Evolutionary conservation across 2,329 filamentous ascomycete species (phyloP).

Genomic region (Fusarium euwallaceae): DNA sequence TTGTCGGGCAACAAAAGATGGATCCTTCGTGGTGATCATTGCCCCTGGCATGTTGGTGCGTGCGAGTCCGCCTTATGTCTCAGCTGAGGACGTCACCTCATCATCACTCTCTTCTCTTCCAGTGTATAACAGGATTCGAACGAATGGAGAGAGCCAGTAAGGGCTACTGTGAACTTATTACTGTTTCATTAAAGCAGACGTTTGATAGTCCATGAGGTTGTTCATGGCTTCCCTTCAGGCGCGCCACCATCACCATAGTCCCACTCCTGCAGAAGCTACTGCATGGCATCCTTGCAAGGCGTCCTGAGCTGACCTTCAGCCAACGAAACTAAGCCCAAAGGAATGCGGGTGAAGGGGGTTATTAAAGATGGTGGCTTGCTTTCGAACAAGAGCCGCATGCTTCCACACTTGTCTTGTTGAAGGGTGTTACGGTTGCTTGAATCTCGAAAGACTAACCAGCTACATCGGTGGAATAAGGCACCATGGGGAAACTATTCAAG

Average conservation of each 20-base stretch:
- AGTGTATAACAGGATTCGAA: too few relatives aligned
- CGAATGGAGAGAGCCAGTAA: too few relatives aligned
- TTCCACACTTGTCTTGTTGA: neutral
- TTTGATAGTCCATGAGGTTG: too few relatives aligned
- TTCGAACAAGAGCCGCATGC: neutral
- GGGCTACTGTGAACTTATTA: too few relatives aligned
- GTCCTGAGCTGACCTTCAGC: neutral
- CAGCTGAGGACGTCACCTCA: neutral
- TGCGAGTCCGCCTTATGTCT: neutral
- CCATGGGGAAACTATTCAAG: neutral
- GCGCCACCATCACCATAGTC: neutral
- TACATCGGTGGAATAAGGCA: neutral
- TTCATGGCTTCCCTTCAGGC: neutral
- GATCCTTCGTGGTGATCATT: neutral
- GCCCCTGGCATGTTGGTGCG: neutral
- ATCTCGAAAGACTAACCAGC: neutral
- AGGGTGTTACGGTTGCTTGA: neutral
- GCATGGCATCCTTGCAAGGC: neutral
- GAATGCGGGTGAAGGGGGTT: neutral
- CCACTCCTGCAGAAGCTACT: neutral
- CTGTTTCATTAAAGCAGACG: too few relatives aligned
- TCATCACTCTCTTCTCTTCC: neutral
- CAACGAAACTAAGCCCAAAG: neutral
- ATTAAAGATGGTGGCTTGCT: conserved; percentile 1
- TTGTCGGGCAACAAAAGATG: neutral